Evolutionary conservation across 129 eudicot species (phyloP).

Genomic region (Arctium lappa): DNA sequence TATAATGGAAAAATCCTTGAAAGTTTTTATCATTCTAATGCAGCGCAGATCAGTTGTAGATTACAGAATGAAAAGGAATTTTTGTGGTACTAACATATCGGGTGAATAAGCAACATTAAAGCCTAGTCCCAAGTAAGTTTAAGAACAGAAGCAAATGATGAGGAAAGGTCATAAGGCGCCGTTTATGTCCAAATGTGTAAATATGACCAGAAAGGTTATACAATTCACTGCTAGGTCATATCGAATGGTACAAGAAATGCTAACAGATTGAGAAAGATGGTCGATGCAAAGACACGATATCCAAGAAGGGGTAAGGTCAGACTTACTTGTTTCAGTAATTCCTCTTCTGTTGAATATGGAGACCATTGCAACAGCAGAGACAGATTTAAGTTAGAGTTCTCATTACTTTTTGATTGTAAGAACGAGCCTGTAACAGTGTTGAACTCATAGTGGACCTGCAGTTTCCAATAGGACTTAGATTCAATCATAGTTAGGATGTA

Average conservation of each 20-base stretch:
- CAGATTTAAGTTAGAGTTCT: conserved; percentile 40
- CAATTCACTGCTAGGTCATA: neutral
- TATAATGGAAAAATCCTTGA: neutral
- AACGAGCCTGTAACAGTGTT: conserved; percentile 34
- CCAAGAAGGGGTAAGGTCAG: neutral
- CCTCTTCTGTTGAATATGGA: conserved; percentile 66
- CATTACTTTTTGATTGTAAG: conserved; percentile 30
- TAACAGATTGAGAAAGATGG: neutral
- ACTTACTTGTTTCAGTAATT: conserved; percentile 68
- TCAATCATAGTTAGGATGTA: conserved; percentile 6
- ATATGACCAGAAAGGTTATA: neutral
- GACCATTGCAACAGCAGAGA: conserved; percentile 84
- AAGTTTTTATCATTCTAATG: neutral
- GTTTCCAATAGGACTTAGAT: conserved; percentile 15
- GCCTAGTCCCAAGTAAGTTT: neutral
- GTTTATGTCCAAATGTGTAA: neutral
- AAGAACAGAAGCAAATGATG: neutral
- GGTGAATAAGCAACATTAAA: neutral
- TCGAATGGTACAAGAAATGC: neutral
- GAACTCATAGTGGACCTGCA: conserved; percentile 75
- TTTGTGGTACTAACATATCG: neutral
- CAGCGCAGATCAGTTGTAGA: neutral
- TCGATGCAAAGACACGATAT: too few species aligned
- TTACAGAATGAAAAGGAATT: neutral
- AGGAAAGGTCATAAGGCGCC: neutral